phyloP scores from a whole-genome alignment of 495 filamentous ascomycete species.

The Trichoderma parareesei region DNA sequence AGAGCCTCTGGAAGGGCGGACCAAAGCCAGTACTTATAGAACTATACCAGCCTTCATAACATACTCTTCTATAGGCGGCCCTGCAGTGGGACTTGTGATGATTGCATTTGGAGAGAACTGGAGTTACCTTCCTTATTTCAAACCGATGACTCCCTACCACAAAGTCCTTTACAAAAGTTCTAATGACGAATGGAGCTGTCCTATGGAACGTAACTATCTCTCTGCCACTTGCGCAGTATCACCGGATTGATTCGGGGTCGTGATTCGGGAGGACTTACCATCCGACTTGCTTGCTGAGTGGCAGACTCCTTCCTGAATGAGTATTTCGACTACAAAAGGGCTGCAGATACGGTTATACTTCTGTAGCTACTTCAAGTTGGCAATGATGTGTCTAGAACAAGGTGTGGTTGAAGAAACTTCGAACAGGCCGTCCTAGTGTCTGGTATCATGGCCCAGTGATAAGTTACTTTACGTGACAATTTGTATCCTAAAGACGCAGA shows the following conservation, averaged over 20 bases:
- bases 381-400: no score
- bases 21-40: no score
- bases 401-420: no score
- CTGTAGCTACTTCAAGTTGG: no score
- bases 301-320: conserved; percentile 1
- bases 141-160: not conserved
- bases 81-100: no score
- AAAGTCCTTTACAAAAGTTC: not conserved
- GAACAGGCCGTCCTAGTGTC: no score
- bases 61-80: no score
- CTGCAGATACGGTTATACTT: not conserved
- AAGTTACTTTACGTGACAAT: not conserved
- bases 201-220: not conserved
- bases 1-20: no score
- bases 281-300: not conserved
- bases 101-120: not conserved
- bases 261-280: not conserved
- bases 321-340: not conserved
- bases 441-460: no score
- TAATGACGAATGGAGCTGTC: not conserved
- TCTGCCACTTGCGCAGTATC: not conserved
- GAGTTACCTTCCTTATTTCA: not conserved
- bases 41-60: no score
- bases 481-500: not conserved
- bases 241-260: not conserved